Percentiles rank a stretch among this genome's conserved stretches.
These are phyloP conservation scores for Rhytidhysteron rufulum DNA, from an alignment of 2,329 filamentous ascomycete species.

Conservation along the genomic window DNA sequence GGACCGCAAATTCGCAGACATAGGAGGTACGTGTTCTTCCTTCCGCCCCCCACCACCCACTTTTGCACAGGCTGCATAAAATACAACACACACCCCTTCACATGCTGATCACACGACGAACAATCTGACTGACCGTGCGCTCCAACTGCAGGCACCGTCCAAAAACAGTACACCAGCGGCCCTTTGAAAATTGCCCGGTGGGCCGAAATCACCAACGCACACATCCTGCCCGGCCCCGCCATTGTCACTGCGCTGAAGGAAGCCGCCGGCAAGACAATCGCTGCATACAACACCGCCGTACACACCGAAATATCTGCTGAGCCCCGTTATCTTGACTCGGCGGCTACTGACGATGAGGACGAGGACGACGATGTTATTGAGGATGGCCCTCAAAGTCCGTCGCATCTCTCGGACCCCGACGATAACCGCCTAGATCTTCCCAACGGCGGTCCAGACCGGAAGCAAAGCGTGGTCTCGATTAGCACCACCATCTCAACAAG, in stretches of 20 bases:
- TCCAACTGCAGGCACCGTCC: conserved; percentile 44
- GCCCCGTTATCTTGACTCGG: conserved; percentile 13
- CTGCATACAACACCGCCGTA: conserved; percentile 48
- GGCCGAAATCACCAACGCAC: conserved; percentile 52
- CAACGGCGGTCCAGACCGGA: conserved; percentile 50
- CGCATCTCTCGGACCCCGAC: conserved; percentile 41
- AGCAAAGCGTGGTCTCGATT: conserved; percentile 72
- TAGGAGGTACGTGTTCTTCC: conserved; percentile 44
- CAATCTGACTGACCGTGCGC: conserved; percentile 10
- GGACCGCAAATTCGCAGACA: conserved; percentile 55
- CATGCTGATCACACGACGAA: not conserved
- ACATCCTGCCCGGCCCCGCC: conserved; percentile 50
- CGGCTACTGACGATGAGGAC: conserved; percentile 24
- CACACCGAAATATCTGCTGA: conserved; percentile 48
- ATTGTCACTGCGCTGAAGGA: conserved; percentile 49
- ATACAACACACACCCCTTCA: not conserved
- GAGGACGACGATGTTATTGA: conserved; percentile 17
- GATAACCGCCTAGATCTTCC: conserved; percentile 37
- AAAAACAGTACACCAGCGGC: conserved; percentile 52
- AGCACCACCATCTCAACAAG: conserved; percentile 77
- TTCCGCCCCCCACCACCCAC: conserved; percentile 1
- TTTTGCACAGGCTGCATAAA: not conserved
- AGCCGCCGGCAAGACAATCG: conserved; percentile 46
- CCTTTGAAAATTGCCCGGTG: conserved; percentile 49
- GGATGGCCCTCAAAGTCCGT: conserved; percentile 9